Conservation (phyloP, 345 rosid species). For the Erysimum cheiranthoides region DNA sequence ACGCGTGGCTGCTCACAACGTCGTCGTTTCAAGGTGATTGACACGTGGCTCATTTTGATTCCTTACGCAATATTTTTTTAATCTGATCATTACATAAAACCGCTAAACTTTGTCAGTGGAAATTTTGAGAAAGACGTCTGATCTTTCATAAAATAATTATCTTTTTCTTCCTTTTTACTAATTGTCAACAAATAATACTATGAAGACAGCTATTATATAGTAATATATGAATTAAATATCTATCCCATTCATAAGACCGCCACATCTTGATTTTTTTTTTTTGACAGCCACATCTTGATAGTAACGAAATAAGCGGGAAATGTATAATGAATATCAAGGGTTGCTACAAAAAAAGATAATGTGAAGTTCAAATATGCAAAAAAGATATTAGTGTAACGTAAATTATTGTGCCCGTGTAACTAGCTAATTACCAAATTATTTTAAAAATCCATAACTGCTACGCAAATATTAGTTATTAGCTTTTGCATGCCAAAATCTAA, state of each 20-base stretch:
- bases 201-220: not conserved
- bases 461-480: not conserved
- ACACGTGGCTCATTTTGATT: slow-evolving; percentile 23
- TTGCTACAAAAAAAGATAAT: not conserved
- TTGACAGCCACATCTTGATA: not conserved
- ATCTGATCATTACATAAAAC: not conserved
- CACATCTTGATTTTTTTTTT: not conserved
- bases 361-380: not conserved
- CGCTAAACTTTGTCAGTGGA: slow-evolving; percentile 27
- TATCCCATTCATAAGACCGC: slow-evolving; percentile 16
- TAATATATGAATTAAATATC: no score
- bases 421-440: not conserved
- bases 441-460: not conserved
- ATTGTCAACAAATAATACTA: not conserved
- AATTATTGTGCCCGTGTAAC: not conserved
- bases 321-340: not conserved
- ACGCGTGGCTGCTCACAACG: slow-evolving; percentile 15
- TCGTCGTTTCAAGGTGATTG: not conserved
- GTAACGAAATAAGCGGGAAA: not conserved
- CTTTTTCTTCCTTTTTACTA: not conserved
- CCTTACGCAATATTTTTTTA: not conserved
- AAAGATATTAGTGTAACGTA: not conserved
- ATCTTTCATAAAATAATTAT: not conserved
- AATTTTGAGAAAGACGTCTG: slow-evolving; percentile 23
- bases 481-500: not conserved